A percentile compares a stretch with the other conserved stretches of the same genome.
Evolutionary conservation across 2,329 filamentous ascomycete genomes (phyloP).

Genomic region (Sarocladium kiliense): DNA sequence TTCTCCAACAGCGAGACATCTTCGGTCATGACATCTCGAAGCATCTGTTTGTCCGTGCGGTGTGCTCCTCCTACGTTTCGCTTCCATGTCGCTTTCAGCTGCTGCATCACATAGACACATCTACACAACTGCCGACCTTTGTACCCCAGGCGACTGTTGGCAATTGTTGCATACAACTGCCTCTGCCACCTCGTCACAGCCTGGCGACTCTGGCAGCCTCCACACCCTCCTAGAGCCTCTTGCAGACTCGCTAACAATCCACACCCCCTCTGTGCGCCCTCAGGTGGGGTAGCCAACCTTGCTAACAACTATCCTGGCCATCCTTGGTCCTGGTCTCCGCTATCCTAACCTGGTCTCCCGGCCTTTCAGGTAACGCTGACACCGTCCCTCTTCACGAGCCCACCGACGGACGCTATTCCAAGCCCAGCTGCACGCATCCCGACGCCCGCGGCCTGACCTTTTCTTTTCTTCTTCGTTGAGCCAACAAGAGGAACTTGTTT

Average conservation of each 20-base stretch:
- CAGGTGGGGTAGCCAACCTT: constrained; percentile 2
- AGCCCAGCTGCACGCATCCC: not conserved
- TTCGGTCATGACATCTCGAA: not conserved
- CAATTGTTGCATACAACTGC: not conserved
- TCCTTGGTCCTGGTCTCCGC: constrained; percentile 1
- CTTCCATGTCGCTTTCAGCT: not conserved
- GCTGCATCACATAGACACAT: not conserved
- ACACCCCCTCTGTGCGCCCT: not conserved
- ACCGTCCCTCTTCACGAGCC: constrained; percentile 4
- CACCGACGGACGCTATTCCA: constrained; percentile 7
- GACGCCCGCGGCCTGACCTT: not conserved
- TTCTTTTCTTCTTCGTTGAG: not conserved
- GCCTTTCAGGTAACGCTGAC: constrained; percentile 9
- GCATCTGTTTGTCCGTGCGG: not conserved
- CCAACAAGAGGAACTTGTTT: not conserved
- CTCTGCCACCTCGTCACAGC: constrained; percentile 7
- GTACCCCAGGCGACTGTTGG: not conserved
- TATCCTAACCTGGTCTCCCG: not conserved
- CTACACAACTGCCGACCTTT: constrained; percentile 2
- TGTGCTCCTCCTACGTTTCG: not conserved
- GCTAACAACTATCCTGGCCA: not conserved
- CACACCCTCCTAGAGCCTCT: not conserved
- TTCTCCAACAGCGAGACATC: not conserved
- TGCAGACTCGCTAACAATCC: not conserved
- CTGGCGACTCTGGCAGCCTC: not conserved